A percentile compares a stretch with the other conserved stretches of the same genome.
These are phyloP conservation scores for Henningerozyma blattae DNA, from an alignment of 805 yeast genomes.

Conservation along the genomic window DNA sequence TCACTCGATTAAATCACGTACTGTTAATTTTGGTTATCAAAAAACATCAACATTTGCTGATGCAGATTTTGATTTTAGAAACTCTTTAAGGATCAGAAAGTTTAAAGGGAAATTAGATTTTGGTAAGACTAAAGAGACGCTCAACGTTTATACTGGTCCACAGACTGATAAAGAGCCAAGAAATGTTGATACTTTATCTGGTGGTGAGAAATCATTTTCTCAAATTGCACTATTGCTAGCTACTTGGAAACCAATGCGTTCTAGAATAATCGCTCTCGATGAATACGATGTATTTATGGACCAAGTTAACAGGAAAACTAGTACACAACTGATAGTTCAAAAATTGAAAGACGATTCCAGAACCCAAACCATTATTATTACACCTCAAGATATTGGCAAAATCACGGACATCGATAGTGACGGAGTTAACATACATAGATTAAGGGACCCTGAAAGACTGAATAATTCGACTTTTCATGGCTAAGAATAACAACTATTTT, in stretches of 20 bases:
- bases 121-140: conserved; percentile 38
- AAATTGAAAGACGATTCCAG: conserved; percentile 48
- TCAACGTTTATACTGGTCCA: conserved; percentile 51
- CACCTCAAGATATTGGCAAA: conserved; percentile 78
- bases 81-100: conserved; percentile 51
- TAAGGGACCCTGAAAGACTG: conserved; percentile 31
- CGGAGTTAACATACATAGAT: conserved; percentile 52
- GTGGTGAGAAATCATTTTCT: conserved; percentile 93
- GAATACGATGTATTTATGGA: conserved; percentile 99
- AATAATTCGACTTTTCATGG: too few species aligned
- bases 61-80: conserved; percentile 45
- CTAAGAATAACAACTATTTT: too few species aligned
- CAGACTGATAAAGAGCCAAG: conserved; percentile 46
- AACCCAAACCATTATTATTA: conserved; percentile 82
- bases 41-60: conserved; percentile 31
- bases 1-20: conserved; percentile 33
- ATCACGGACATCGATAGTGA: conserved; percentile 51
- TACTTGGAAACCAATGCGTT: conserved; percentile 88
- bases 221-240: conserved; percentile 81
- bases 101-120: conserved; percentile 64
- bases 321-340: conserved; percentile 59
- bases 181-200: conserved; percentile 75
- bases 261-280: conserved; percentile 80
- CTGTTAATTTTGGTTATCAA: conserved; percentile 30
- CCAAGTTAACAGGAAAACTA: conserved; percentile 72